Conservation (phyloP, 768 basidiomycete species). For the Boletus pseudo-olivaceus region DNA sequence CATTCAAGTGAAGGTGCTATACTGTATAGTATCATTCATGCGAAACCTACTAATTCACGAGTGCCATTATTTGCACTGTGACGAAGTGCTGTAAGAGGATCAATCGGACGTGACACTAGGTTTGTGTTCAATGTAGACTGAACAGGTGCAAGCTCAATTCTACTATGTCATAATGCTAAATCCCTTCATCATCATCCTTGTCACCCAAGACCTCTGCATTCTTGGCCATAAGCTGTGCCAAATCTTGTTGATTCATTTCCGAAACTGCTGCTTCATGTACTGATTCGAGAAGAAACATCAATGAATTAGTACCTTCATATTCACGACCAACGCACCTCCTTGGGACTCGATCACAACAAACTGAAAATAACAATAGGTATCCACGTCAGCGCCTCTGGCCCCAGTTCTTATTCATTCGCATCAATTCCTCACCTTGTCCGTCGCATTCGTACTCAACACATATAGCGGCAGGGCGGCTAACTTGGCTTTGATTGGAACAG, state of each 20-base stretch:
- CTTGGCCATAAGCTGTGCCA: slow-evolving; percentile 96
- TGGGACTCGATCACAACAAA: slow-evolving; percentile 82
- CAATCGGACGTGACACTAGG: no score
- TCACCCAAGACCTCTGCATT: slow-evolving; percentile 97
- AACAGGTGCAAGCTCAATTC: no score
- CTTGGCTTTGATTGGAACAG: slow-evolving; percentile 95
- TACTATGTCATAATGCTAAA: slow-evolving; percentile 3
- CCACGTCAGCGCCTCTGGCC: not conserved
- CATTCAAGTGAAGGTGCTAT: no score
- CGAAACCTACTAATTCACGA: no score
- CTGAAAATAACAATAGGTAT: slow-evolving; percentile 29
- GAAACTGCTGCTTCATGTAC: slow-evolving; percentile 60
- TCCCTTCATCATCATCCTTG: slow-evolving; percentile 72
- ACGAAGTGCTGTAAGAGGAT: no score
- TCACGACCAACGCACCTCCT: slow-evolving; percentile 84
- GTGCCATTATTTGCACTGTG: no score
- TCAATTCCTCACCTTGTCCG: slow-evolving; percentile 71
- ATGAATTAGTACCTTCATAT: slow-evolving; percentile 77
- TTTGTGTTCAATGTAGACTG: no score
- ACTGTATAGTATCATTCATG: no score
- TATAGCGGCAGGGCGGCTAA: slow-evolving; percentile 96
- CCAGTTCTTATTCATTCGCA: not conserved
- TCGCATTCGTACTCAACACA: slow-evolving; percentile 92
- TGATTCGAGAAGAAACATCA: not conserved
- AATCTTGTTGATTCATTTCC: slow-evolving; percentile 95